Conservation (phyloP, 441 rosid species). For the Corymbia citriodora region DNA sequence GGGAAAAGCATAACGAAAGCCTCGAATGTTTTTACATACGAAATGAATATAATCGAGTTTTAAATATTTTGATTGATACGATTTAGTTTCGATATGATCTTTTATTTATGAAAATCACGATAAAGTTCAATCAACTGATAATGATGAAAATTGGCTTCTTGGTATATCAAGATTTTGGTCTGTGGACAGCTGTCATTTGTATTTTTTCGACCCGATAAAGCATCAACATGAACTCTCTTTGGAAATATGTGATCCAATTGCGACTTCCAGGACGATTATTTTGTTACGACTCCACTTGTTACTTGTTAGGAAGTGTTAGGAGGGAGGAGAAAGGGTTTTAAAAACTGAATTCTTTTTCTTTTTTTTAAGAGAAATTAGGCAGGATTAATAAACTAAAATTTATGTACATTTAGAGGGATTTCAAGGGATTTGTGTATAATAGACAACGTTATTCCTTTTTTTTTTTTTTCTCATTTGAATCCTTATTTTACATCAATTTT, state of each 20-base stretch:
- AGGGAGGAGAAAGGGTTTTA: neutral
- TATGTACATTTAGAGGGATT: neutral
- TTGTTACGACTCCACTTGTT: neutral
- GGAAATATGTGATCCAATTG: neutral
- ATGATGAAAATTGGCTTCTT: neutral
- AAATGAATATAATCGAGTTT: neutral
- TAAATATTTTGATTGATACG: neutral
- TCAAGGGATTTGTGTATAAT: neutral
- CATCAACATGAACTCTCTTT: neutral
- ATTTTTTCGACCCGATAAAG: neutral
- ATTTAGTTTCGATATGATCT: accelerated
- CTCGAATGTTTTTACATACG: neutral
- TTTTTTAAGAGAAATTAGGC: neutral
- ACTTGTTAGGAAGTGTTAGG: neutral
- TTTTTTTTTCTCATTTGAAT: neutral
- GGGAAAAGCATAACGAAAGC: neutral
- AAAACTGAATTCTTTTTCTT: neutral
- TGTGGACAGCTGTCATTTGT: neutral
- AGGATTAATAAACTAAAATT: neutral
- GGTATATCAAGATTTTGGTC: neutral
- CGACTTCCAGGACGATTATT: neutral
- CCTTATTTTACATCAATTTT: neutral
- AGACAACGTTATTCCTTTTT: neutral
- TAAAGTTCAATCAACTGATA: neutral
- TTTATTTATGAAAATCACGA: neutral